Conservation (phyloP, 2,329 filamentous ascomycete genomes). For the Pseudocercospora cruenta region DNA sequence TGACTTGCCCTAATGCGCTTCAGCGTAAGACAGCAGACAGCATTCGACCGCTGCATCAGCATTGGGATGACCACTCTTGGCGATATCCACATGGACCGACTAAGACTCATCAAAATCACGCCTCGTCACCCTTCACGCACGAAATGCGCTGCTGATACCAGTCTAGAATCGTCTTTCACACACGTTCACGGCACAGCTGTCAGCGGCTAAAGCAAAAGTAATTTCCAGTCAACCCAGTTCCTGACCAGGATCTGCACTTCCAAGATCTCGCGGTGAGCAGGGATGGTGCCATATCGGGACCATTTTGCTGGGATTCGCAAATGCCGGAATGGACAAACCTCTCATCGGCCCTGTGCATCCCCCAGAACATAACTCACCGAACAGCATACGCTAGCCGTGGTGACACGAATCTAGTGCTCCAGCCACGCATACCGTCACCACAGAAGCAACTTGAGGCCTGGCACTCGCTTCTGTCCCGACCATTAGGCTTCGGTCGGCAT, state of each 20-base stretch:
- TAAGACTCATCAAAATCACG: not conserved
- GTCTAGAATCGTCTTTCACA: not conserved
- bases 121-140: not conserved
- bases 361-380: not conserved
- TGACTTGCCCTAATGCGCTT: not conserved
- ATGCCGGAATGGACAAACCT: not conserved
- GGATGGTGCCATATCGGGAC: not conserved
- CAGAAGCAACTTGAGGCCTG: not conserved
- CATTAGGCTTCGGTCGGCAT: slow-evolving; percentile 1
- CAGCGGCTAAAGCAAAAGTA: not conserved
- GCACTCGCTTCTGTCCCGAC: not conserved
- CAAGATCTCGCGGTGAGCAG: not conserved
- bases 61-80: not conserved
- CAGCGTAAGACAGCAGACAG: too few species aligned
- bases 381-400: not conserved
- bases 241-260: not conserved
- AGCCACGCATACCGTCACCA: not conserved
- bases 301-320: not conserved
- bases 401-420: not conserved
- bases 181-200: not conserved
- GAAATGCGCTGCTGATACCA: not conserved
- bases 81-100: not conserved
- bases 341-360: not conserved
- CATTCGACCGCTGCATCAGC: not conserved
- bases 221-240: not conserved